These are phyloP conservation scores for Oryza rufipogon DNA, from an alignment of 176 grass and related monocot genomes.

Conservation along the genomic window DNA sequence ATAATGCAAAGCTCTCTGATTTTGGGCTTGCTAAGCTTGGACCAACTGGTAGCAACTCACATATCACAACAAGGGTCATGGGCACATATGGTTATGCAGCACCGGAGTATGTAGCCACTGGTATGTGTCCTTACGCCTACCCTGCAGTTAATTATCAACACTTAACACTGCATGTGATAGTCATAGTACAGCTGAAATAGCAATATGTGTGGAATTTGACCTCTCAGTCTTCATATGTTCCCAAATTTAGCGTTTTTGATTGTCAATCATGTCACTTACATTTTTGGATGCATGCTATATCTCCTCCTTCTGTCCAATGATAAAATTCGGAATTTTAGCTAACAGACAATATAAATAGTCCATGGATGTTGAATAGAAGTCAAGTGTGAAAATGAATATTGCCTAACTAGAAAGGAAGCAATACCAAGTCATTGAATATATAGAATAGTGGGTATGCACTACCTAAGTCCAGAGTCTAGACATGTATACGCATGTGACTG, in stretches of 20 bases:
- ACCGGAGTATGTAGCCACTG: slow-evolving; percentile 87
- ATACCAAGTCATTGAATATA: slow-evolving; percentile 12
- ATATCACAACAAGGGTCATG: slow-evolving; percentile 91
- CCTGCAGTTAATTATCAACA: background rate
- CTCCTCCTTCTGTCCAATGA: background rate
- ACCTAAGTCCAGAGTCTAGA: slow-evolving; percentile 11
- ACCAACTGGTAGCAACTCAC: slow-evolving; percentile 77
- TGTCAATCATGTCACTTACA: background rate
- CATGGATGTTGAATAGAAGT: background rate
- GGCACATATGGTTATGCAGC: slow-evolving; percentile 93
- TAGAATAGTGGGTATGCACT: slow-evolving; percentile 18
- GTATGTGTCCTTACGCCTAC: slow-evolving; percentile 48
- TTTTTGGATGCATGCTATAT: background rate
- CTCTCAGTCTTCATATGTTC: background rate
- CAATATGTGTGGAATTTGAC: background rate
- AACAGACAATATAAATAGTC: background rate
- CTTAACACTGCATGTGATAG: background rate
- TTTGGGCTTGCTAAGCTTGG: slow-evolving; percentile 94
- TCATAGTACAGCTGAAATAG: background rate
- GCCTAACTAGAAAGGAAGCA: background rate
- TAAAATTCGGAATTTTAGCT: background rate
- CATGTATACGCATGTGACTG: background rate
- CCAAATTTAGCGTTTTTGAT: background rate
- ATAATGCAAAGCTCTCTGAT: slow-evolving; percentile 86
- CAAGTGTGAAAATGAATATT: background rate